Conservation (phyloP, 352 stramenopile genomes). For the Globisporangium nagaii region DNA sequence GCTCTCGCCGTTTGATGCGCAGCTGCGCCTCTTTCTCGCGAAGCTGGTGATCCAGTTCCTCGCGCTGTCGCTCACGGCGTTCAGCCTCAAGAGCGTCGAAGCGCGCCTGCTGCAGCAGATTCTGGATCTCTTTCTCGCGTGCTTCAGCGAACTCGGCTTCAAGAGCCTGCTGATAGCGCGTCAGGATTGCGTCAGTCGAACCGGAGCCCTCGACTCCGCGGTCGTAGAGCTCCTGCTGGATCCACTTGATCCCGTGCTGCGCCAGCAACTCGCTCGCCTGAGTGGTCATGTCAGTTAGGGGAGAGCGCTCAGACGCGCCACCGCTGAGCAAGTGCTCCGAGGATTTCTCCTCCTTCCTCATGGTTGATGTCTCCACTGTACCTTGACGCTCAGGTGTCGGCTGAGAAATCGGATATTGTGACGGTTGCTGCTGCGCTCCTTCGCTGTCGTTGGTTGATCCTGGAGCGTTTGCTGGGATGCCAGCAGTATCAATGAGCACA, state of each 20-base stretch:
- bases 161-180: constrained; percentile 36
- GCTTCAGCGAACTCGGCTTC: constrained; percentile 21
- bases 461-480: background rate
- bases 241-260: constrained; percentile 50
- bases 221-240: constrained; percentile 81
- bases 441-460: background rate
- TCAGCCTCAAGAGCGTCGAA: constrained; percentile 25
- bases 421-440: background rate
- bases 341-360: too few species aligned
- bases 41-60: constrained; percentile 28
- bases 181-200: constrained; percentile 31
- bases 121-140: background rate
- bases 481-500: constrained; percentile 2
- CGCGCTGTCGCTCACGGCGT: constrained; percentile 21
- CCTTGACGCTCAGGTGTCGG: too few species aligned
- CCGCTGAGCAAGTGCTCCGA: too few species aligned
- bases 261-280: constrained; percentile 26
- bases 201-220: constrained; percentile 58
- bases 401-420: too few species aligned
- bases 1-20: constrained; percentile 39
- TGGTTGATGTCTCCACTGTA: too few species aligned
- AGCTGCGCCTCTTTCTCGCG: constrained; percentile 28
- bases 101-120: constrained; percentile 15
- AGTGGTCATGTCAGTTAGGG: background rate
- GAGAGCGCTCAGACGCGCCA: background rate